Evolutionary conservation across 2,329 filamentous ascomycete species (phyloP), one percentile per base, ranked within the genome.

Genomic region (Penicillium paneum): DNA sequence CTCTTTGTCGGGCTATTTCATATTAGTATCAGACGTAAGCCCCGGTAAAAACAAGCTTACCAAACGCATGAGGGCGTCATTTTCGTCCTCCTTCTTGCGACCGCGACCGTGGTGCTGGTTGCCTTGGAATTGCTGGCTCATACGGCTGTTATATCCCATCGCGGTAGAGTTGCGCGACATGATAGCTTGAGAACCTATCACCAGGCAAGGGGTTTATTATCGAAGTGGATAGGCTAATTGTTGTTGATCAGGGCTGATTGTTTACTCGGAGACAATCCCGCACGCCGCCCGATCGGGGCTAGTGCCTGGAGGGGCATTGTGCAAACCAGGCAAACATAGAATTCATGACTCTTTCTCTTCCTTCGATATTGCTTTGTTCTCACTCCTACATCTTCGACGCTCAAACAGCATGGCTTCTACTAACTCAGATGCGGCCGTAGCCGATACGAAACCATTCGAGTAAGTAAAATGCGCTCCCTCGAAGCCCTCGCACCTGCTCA

Each of bases 1-100:
- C 73, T 99, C 94, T 59, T 79, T 76, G 61, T 86, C 83, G 44
- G 83, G 79, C 83, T 87, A 51, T 45, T 39, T 13, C 12, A 11
- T n/a, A 13, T 26, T 21, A 19, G 35, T 26, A 29, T 38, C 39
- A 21, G 5, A 24, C 8, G 8, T n/a, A 35, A 38, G 4, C 29
- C n/a, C 10, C 29, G 13, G 21, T 10, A 17, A 48, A 31, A 24
- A 28, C 11, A 31, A 49, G 64, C 74, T 68, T 60, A 83, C 81
- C 72, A 83, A 72, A 64, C 79, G 78, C 78, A 83, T 82, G 63
- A 83, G 77, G 41, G 79, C 79, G 71, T 83, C 80, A 56, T 78
- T 81, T 24, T 83, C 81, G 58, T 81, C 79, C 60, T 82, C 80
- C 69, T 82, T 82, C 68, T 81, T 81, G 64, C 78, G 80, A 24